Conservation (phyloP, 1,284 basidiomycete genomes). For the Cryptococcus hybrid region DNA sequence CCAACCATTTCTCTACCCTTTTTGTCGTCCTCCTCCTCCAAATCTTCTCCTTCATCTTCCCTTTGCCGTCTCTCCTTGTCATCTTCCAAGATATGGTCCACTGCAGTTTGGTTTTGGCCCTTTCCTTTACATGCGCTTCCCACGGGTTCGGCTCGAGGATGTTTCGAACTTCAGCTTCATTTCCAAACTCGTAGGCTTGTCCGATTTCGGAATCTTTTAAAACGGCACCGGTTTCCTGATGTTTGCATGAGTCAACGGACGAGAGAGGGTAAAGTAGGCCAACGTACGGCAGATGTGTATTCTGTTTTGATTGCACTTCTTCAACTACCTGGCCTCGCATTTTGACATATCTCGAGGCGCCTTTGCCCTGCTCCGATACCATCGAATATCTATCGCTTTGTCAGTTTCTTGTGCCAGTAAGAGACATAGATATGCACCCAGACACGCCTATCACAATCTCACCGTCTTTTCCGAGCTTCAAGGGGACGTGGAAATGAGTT, state of each 20-base stretch:
- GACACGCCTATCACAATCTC: slow-evolving; percentile 85
- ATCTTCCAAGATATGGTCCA: slow-evolving; percentile 27
- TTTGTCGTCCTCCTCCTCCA: slow-evolving; percentile 52
- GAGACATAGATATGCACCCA: slow-evolving; percentile 59
- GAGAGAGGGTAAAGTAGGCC: too few relatives aligned
- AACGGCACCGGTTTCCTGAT: slow-evolving; percentile 45
- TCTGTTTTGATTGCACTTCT: slow-evolving; percentile 66
- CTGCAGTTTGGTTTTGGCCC: slow-evolving; percentile 22
- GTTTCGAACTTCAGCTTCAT: slow-evolving; percentile 38
- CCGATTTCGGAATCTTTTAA: slow-evolving; percentile 41
- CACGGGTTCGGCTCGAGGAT: slow-evolving; percentile 45
- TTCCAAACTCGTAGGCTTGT: slow-evolving; percentile 45
- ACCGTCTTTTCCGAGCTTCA: slow-evolving; percentile 65
- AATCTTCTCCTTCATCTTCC: slow-evolving; percentile 13
- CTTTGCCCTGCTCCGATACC: slow-evolving; percentile 80
- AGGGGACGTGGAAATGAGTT: slow-evolving; percentile 76
- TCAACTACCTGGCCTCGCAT: slow-evolving; percentile 75
- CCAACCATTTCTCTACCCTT: slow-evolving; percentile 1
- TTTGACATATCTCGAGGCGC: slow-evolving; percentile 72
- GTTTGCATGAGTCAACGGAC: neutral
- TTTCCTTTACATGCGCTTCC: slow-evolving; percentile 26
- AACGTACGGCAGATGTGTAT: slow-evolving; percentile 72
- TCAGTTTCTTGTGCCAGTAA: slow-evolving; percentile 1
- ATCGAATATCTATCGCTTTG: slow-evolving; percentile 66
- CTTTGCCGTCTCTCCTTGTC: slow-evolving; percentile 21